Percentiles rank a stretch among this genome's conserved stretches.
phyloP scores from a whole-genome alignment of 2,329 filamentous ascomycete species.

The Penicillium sp. region DNA sequence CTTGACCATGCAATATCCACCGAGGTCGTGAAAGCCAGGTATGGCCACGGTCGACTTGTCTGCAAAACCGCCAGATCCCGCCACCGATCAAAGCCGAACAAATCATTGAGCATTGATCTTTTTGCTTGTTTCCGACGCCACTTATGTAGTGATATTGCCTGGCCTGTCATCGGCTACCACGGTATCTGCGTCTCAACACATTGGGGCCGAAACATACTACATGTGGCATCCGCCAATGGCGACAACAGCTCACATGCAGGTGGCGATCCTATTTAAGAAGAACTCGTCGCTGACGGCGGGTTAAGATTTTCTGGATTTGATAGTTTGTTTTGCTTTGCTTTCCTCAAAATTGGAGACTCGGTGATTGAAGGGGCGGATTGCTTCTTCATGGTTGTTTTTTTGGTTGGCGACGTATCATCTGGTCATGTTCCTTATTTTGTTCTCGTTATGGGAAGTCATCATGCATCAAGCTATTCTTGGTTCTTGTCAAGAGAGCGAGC shows the following conservation, averaged over 20 bases:
- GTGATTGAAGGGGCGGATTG: background rate
- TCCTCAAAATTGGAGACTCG: background rate
- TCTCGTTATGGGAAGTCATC: background rate
- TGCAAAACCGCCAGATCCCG: background rate
- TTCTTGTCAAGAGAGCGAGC: background rate
- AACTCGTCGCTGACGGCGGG: background rate
- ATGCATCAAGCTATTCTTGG: background rate
- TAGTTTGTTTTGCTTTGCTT: background rate
- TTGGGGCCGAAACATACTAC: background rate
- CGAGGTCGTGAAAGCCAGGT: too few species aligned
- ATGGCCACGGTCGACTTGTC: background rate
- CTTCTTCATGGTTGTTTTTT: background rate
- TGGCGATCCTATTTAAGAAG: background rate
- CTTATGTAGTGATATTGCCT: background rate
- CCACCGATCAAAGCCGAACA: background rate
- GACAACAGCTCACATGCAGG: background rate
- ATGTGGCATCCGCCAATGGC: background rate
- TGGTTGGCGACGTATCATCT: background rate
- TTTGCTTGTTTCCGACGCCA: background rate
- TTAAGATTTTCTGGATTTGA: background rate
- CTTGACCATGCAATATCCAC: too few species aligned
- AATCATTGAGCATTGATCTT: background rate
- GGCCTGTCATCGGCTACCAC: background rate
- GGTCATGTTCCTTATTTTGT: background rate
- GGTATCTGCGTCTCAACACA: background rate